Evolutionary conservation across 2,329 filamentous ascomycete species (phyloP), one percentile per base, ranked within the genome.

Genomic region (Penicillium sp.): DNA sequence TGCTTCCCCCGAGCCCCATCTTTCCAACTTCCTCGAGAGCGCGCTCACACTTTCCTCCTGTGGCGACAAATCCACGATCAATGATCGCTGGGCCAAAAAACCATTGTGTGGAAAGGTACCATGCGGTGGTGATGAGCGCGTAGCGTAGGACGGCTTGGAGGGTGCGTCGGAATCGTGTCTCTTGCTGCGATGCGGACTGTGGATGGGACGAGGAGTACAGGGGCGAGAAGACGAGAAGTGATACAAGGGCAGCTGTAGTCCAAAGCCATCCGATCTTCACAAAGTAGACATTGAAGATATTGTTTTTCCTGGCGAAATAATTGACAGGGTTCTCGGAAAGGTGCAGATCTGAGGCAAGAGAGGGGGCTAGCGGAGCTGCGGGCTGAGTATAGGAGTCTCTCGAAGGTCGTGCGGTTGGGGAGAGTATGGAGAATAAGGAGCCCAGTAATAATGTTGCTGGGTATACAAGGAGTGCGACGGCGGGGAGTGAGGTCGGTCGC

Each of bases 241-340:
- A 73, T 32, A 83, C 74, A 67, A 96, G 92, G 0, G 90, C 87
- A 9, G 84, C 70, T 0, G 90, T 92, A 29, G 91, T 86, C 94
- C 94, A 99, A 47, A 87, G 83, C 94, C 94, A 99, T 57, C 93
- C 93, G 50, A 90, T 81, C 80, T 99, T 99, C 67, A 99, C 94
- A 69, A 97, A 99, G 66, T 92, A 83, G 44, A 89, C 75, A 71
- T 99, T 99, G 83, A 97, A 89, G 49, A 97, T 66, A 77, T 99
- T 99, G 72, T 86, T 83, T 76, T 99, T 99, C 65, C 88, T 88
- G 44, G 94, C 93, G 72, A 99, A 99, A 79, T 97, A 99, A 70
- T 79, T 79, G 51, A 74, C 68, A 1, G 73, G 67, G 44, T 53
- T 61, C 40, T 64, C 58, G 48, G 66, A 61, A 34, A 68, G 52